A percentile compares a stretch with the other conserved stretches of the same genome.
These are phyloP conservation scores for Basidiobolus heterosporus DNA, from an alignment of 371 early-diverging fungal genomes.

Conservation along the genomic window DNA sequence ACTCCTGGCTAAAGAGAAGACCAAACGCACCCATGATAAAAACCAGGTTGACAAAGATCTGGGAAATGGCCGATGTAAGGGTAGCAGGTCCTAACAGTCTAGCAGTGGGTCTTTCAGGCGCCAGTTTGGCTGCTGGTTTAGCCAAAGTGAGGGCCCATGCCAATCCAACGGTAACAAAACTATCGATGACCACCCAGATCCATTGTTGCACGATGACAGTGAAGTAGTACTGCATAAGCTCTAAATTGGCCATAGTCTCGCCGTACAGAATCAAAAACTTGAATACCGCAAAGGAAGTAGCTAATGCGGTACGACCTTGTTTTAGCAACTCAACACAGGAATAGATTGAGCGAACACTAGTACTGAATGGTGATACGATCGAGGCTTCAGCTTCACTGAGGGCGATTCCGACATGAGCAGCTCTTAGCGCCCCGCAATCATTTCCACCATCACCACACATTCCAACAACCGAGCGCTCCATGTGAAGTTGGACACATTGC, in stretches of 20 bases:
- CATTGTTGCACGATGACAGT: constrained; percentile 27
- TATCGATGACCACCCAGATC: constrained; percentile 58
- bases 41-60: constrained; percentile 41
- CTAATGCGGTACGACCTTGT: constrained; percentile 60
- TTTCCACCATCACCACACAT: constrained; percentile 96
- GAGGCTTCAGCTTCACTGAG: constrained; percentile 78
- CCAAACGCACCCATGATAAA: constrained; percentile 26
- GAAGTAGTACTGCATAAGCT: constrained; percentile 41
- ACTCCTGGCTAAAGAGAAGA: constrained; percentile 40
- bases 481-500: constrained; percentile 52
- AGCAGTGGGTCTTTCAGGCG: constrained; percentile 49
- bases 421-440: constrained; percentile 85
- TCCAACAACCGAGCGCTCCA: constrained; percentile 54
- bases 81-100: constrained; percentile 51
- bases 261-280: constrained; percentile 61
- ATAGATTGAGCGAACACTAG: constrained; percentile 37
- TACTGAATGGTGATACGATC: constrained; percentile 72
- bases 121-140: constrained; percentile 29
- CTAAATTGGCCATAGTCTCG: constrained; percentile 52
- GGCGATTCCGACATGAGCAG: constrained; percentile 84
- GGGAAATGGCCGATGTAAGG: constrained; percentile 37
- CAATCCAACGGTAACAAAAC: constrained; percentile 40
- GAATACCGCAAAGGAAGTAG: constrained; percentile 57
- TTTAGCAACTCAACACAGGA: constrained; percentile 53
- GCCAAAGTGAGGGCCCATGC: constrained; percentile 54